These are phyloP conservation scores for Aegilops sharonensis DNA, from an alignment of 176 grass and related monocot genomes.

Conservation along the genomic window DNA sequence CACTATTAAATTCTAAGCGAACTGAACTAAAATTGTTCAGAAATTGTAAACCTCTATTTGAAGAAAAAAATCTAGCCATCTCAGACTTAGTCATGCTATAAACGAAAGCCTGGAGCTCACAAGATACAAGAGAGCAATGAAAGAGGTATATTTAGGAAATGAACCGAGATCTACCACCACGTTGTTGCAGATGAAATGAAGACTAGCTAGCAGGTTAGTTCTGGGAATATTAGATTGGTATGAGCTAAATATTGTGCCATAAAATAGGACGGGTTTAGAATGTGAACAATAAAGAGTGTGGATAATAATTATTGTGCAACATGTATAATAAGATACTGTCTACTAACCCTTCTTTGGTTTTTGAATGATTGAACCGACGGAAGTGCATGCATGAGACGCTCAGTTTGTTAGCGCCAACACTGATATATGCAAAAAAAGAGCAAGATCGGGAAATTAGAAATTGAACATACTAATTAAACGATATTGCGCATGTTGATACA, in stretches of 20 bases:
- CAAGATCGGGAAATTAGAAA: background rate
- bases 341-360: constrained; percentile 63
- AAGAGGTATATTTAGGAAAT: constrained; percentile 8
- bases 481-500: background rate
- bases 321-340: background rate
- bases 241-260: background rate
- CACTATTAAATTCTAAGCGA: background rate
- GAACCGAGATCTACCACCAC: background rate
- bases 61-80: background rate
- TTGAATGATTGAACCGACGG: constrained; percentile 52
- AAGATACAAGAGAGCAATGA: background rate
- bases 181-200: background rate
- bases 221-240: no score
- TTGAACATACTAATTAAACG: background rate
- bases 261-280: background rate
- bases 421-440: constrained; percentile 35
- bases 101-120: background rate
- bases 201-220: background rate
- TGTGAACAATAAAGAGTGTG: background rate
- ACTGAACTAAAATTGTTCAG: background rate
- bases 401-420: constrained; percentile 79
- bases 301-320: background rate
- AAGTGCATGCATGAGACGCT: background rate
- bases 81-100: background rate
- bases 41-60: background rate